A percentile compares a stretch with the other conserved stretches of the same genome.
phyloP scores from a whole-genome alignment of 257 asterid genomes.

The Ligustrum vulgare region DNA sequence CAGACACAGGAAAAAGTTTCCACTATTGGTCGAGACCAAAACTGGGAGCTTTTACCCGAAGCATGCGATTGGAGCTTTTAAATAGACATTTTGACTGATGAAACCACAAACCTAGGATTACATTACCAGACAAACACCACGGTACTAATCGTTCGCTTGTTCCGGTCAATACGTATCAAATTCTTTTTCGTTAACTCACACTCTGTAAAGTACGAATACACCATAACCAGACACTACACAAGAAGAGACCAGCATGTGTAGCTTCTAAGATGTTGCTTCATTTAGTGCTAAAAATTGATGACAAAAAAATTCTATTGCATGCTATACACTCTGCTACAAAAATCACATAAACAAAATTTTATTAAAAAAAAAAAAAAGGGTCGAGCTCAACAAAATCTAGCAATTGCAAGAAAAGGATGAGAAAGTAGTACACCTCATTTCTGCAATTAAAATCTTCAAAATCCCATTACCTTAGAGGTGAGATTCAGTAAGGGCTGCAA shows the following conservation, averaged over 20 bases:
- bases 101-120: no score
- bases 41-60: no score
- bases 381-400: slow-evolving; percentile 3
- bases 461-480: slow-evolving; percentile 63
- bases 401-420: slow-evolving; percentile 14
- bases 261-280: not conserved
- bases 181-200: not conserved
- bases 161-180: not conserved
- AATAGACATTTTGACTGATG: no score
- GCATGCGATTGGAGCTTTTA: no score
- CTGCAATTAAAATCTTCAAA: slow-evolving; percentile 30
- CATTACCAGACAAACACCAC: not conserved
- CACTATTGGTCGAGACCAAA: no score
- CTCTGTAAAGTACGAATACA: not conserved
- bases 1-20: no score
- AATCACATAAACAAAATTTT: slow-evolving; percentile 15
- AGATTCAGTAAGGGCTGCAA: slow-evolving; percentile 66
- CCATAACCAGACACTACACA: not conserved
- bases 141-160: not conserved
- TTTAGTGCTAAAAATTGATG: not conserved
- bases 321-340: slow-evolving; percentile 15
- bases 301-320: not conserved
- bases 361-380: no score
- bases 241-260: not conserved
- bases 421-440: slow-evolving; percentile 12